Base-by-base conservation (phyloP, 192 early-diverging fungal genomes). In the Phlyctochytrium planicorne region DNA sequence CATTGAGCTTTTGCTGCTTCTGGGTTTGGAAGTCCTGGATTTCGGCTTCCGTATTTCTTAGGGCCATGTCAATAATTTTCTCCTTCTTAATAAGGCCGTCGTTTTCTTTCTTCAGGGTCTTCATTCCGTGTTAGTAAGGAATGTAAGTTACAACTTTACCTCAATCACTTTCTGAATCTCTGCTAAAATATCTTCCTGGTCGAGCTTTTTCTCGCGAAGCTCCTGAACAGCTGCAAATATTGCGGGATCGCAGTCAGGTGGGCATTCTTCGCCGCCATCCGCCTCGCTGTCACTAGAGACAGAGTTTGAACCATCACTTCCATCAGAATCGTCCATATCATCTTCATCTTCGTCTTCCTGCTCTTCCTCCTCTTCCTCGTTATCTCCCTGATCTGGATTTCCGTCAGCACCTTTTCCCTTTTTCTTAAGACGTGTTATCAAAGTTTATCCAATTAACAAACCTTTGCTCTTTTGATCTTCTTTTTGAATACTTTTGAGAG, bases 21-120 rank as follows among this genome's bases (percentile, higher is more conserved):
- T 85, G 83, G 2, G 85, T 88, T 66, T 88, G 86, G 74, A 88
- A 88, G 32, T 86, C 83, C 72, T 88, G 85, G 62, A 88, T 88
- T 73, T 88, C 86, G 40, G 53, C 53, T 59, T 88, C 86, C 12
- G 83, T 75, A 29, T 62, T 71, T 36, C 75, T 75, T 16, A 87
- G 69, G 2, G 72, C 75, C n/a, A 63, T 32, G 37, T 76, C 77
- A 53, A 87, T 86, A 53, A 80, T 76, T 62, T 83, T 84, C 56
- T 88, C 86, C 47, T 88, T 88, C 57, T 88, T 88, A 52, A 85
- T 47, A 29, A 87, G 64, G 1, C 78, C 59, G 50, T 88, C 86
- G 63, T 87, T 84, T 62, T 88, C 86, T 71, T 88, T 88, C 66
- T 87, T 88, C 17, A 85, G 67, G 0, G 66, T 59, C 84, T 84